Evolutionary conservation across 1,284 basidiomycete genomes (phyloP).

Genomic region (Heterobasidion occidentale): DNA sequence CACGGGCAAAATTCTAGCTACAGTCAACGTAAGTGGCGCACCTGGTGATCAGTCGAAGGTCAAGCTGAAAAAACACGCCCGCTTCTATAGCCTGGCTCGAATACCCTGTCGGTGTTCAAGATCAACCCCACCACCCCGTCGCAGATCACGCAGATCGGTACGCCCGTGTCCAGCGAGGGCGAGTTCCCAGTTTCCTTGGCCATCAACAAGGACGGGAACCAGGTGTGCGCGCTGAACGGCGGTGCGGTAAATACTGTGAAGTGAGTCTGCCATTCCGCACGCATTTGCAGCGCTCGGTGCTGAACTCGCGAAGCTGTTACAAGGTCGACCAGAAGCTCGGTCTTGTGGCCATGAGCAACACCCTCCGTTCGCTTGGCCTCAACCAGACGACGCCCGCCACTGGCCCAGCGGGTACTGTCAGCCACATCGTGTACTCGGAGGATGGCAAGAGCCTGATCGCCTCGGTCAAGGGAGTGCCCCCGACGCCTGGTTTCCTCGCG

Average conservation of each 20-base stretch:
- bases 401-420: constrained; percentile 31
- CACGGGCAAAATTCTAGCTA: constrained; percentile 30
- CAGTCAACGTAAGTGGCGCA: constrained; percentile 32
- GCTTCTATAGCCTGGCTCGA: constrained; percentile 32
- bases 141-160: constrained; percentile 30
- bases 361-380: constrained; percentile 31
- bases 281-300: too few species aligned
- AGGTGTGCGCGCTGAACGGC: constrained; percentile 37
- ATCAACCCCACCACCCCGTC: constrained; percentile 35
- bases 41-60: not conserved
- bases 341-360: constrained; percentile 28
- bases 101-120: constrained; percentile 36
- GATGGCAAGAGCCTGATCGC: constrained; percentile 34
- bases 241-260: constrained; percentile 39
- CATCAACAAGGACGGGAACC: constrained; percentile 30
- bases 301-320: constrained; percentile 29
- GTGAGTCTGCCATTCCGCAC: constrained; percentile 17
- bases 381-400: constrained; percentile 35
- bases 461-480: constrained; percentile 38
- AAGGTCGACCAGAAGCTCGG: constrained; percentile 31
- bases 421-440: constrained; percentile 37
- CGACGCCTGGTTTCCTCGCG: constrained; percentile 38
- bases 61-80: not conserved
- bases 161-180: constrained; percentile 32
- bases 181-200: constrained; percentile 42